Evolutionary conservation across 2,329 filamentous ascomycete species (phyloP).

Genomic region (Fusarium sp.): DNA sequence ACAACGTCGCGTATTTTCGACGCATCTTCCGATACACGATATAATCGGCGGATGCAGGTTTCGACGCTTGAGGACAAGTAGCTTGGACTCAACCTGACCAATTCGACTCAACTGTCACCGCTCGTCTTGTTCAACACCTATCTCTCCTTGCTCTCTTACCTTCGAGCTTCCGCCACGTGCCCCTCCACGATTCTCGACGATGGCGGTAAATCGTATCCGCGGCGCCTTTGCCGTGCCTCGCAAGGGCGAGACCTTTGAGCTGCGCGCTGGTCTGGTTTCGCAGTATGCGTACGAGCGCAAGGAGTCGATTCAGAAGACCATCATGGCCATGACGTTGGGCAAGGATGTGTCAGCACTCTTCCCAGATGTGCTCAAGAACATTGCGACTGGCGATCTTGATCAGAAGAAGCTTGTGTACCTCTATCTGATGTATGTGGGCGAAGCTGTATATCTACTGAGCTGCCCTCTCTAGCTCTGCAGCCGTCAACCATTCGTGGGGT

Average conservation of each 20-base stretch:
- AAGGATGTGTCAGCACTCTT: constrained; percentile 98
- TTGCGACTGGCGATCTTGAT: constrained; percentile 92
- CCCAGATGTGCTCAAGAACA: constrained; percentile 98
- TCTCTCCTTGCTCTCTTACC: constrained; percentile 15
- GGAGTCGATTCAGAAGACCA: constrained; percentile 99
- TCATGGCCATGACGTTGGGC: constrained; percentile 99
- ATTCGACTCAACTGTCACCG: constrained; percentile 43
- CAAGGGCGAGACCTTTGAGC: constrained; percentile 98
- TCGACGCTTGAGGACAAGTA: constrained; percentile 31
- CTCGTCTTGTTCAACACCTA: constrained; percentile 22
- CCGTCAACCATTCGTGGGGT: constrained; percentile 11
- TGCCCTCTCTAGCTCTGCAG: background rate
- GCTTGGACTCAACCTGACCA: constrained; percentile 27
- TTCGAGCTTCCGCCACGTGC: constrained; percentile 27
- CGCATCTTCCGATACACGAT: constrained; percentile 28
- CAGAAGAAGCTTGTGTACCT: constrained; percentile 99
- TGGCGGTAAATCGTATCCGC: constrained; percentile 97
- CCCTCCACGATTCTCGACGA: constrained; percentile 59
- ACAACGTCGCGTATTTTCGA: constrained; percentile 24
- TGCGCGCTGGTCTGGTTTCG: constrained; percentile 94
- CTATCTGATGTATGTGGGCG: constrained; percentile 85
- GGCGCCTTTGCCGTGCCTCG: constrained; percentile 92
- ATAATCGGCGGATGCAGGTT: constrained; percentile 38
- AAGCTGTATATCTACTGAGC: constrained; percentile 1
- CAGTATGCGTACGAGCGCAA: constrained; percentile 99